phyloP scores from a whole-genome alignment of 2,329 filamentous ascomycete species.

The Trichoderma guizhouense region DNA sequence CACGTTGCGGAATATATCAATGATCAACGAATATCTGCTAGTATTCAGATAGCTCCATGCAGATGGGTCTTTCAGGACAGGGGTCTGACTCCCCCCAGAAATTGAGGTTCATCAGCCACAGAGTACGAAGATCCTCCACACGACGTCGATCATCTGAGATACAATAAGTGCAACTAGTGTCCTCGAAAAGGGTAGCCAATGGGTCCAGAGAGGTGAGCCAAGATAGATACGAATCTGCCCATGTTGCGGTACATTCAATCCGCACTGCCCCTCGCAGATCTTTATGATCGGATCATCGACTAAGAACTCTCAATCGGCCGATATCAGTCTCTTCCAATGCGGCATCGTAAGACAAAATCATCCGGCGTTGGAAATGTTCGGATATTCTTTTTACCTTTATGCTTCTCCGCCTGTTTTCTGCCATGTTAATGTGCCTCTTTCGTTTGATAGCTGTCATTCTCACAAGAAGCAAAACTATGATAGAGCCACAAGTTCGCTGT shows the following conservation, averaged over 20 bases:
- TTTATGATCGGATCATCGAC: background rate
- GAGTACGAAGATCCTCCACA: conserved; percentile 11
- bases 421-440: background rate
- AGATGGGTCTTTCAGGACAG: background rate
- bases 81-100: background rate
- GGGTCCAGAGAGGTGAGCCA: background rate
- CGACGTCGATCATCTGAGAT: background rate
- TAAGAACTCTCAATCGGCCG: background rate
- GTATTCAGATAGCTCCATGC: background rate
- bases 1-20: background rate
- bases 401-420: background rate
- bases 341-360: background rate
- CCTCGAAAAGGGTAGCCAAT: background rate
- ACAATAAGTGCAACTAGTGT: background rate
- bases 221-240: background rate
- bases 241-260: background rate
- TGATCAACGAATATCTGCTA: background rate
- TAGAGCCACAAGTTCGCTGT: background rate
- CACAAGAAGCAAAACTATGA: background rate
- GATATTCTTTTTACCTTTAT: background rate
- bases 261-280: background rate
- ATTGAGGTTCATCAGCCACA: conserved; percentile 5
- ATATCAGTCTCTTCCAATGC: background rate
- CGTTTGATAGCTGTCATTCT: background rate
- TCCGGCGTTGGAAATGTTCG: background rate